Evolutionary conservation across 148 eudicot genomes (phyloP).

Genomic region (Vaccinium macrocarpon): DNA sequence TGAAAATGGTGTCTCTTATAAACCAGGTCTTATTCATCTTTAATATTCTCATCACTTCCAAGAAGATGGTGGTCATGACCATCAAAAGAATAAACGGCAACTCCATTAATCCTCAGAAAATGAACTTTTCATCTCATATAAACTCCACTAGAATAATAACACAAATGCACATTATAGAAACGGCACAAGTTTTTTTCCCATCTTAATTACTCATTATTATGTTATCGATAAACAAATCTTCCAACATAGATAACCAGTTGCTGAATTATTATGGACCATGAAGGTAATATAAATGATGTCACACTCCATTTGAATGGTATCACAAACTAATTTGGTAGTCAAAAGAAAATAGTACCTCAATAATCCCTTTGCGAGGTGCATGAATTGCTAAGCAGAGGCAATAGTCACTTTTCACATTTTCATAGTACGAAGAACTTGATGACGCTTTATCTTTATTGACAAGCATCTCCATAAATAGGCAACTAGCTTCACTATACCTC

Average conservation of each 20-base stretch:
- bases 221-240: not conserved
- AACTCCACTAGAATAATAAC: no score
- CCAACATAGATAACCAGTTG: not conserved
- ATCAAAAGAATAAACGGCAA: not conserved
- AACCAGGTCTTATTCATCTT: not conserved
- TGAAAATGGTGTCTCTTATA: not conserved
- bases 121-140: not conserved
- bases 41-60: not conserved
- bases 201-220: not conserved
- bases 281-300: not conserved
- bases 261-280: not conserved
- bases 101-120: not conserved
- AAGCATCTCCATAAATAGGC: constrained; percentile 91
- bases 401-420: constrained; percentile 68
- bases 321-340: not conserved
- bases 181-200: not conserved
- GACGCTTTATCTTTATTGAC: constrained; percentile 49
- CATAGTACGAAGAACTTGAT: constrained; percentile 40
- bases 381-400: constrained; percentile 90
- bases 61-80: not conserved
- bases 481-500: constrained; percentile 95
- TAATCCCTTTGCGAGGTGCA: constrained; percentile 91
- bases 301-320: not conserved
- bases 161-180: not conserved
- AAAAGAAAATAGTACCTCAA: constrained; percentile 59